These are phyloP conservation scores for Epithemia pelagica DNA, from an alignment of 108 stramenopile genomes.

Conservation along the genomic window DNA sequence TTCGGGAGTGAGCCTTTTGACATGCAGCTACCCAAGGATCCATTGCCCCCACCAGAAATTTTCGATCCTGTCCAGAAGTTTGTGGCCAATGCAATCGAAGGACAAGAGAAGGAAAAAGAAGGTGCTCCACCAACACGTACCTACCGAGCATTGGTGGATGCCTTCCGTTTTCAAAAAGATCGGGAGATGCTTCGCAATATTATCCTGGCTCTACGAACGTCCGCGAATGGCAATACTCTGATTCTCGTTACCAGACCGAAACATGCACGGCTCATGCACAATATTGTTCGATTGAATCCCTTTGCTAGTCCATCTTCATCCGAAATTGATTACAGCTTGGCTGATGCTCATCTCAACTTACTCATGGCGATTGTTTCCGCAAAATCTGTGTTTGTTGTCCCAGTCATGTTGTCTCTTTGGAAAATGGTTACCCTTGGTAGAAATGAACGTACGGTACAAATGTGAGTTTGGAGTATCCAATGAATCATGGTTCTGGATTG, in stretches of 20 bases:
- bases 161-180: slow-evolving; percentile 33
- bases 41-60: not conserved
- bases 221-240: slow-evolving; percentile 37
- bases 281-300: slow-evolving; percentile 39
- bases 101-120: slow-evolving; percentile 14
- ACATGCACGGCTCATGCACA: slow-evolving; percentile 40
- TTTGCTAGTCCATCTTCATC: slow-evolving; percentile 9
- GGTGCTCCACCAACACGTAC: slow-evolving; percentile 18
- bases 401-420: slow-evolving; percentile 35
- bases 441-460: not conserved
- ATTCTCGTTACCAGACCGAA: slow-evolving; percentile 22
- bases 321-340: slow-evolving; percentile 21
- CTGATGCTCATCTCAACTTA: slow-evolving; percentile 51
- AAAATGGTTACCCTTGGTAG: slow-evolving; percentile 19
- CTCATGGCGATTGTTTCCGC: slow-evolving; percentile 55
- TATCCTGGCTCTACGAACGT: slow-evolving; percentile 40
- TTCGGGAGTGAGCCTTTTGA: no score
- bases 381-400: slow-evolving; percentile 27
- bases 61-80: slow-evolving; percentile 42
- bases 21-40: not conserved
- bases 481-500: not conserved
- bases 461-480: slow-evolving; percentile 19
- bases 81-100: slow-evolving; percentile 35
- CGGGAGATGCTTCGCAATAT: slow-evolving; percentile 28
- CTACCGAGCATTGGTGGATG: slow-evolving; percentile 36